A percentile compares a stretch with the other conserved stretches of the same genome.
phyloP scores from a whole-genome alignment of 2,329 filamentous ascomycete genomes.

The Botrytis byssoidea region DNA sequence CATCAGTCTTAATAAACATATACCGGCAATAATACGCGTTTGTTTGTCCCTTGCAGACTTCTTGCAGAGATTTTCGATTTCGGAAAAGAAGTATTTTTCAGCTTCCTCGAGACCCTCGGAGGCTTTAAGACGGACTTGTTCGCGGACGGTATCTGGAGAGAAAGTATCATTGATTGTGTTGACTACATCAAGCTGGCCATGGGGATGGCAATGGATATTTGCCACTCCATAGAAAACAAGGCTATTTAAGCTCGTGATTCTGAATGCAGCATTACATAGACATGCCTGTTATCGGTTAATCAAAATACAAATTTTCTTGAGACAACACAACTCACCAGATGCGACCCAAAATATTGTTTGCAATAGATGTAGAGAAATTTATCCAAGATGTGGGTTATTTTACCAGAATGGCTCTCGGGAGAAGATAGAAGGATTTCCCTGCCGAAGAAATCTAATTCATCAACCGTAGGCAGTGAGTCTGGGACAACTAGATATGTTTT shows the following conservation, averaged over 20 bases:
- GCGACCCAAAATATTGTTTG: conserved; percentile 4
- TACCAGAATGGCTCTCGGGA: conserved; percentile 24
- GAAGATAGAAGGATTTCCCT: conserved; percentile 24
- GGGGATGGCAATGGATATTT: conserved; percentile 20
- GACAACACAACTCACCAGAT: conserved; percentile 14
- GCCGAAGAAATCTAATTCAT: conserved; percentile 26
- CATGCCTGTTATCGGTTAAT: conserved; percentile 15
- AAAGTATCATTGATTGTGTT: conserved; percentile 20
- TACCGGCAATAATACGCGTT: conserved; percentile 26
- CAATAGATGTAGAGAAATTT: conserved; percentile 24
- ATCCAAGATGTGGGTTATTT: conserved; percentile 24
- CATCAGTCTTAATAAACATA: conserved; percentile 27
- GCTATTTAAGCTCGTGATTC: conserved; percentile 27
- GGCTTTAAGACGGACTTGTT: conserved; percentile 27
- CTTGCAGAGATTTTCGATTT: conserved; percentile 27
- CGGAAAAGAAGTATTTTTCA: conserved; percentile 24
- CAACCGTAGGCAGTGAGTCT: conserved; percentile 22
- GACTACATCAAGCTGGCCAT: conserved; percentile 12
- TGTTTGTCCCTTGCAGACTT: conserved; percentile 21
- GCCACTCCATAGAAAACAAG: conserved; percentile 28
- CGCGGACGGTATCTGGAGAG: conserved; percentile 27
- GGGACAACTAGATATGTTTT: conserved; percentile 27
- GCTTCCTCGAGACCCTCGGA: conserved; percentile 25
- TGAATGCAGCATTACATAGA: conserved; percentile 21
- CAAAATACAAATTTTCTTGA: too few species aligned